A percentile compares a stretch with the other conserved stretches of the same genome.
phyloP scores from a whole-genome alignment of 164 flowering plant species.

The Vitis amurensis region DNA sequence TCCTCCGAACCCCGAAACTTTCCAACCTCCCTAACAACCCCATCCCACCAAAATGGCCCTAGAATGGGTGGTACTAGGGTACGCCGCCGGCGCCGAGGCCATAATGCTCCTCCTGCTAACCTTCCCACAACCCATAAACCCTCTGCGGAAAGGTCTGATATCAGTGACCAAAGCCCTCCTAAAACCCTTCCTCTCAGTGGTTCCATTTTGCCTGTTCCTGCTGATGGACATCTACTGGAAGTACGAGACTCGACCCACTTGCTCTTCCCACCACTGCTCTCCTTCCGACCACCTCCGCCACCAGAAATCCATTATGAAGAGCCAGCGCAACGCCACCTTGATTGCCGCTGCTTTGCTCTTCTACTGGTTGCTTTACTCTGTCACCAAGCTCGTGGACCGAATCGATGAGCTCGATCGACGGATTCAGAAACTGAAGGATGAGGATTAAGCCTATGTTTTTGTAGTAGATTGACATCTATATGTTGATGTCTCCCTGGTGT shows the following conservation, averaged over 20 bases:
- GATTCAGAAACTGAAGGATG: constrained; percentile 15
- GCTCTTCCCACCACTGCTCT: constrained; percentile 32
- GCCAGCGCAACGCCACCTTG: constrained; percentile 27
- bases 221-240: constrained; percentile 55
- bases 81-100: constrained; percentile 51
- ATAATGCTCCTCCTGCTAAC: constrained; percentile 48
- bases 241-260: constrained; percentile 39
- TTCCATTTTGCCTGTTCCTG: constrained; percentile 46
- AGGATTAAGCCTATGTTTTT: constrained; percentile 1
- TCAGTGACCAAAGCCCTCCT: constrained; percentile 36
- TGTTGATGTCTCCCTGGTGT: too few relatives aligned
- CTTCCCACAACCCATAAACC: constrained; percentile 31
- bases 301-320: constrained; percentile 30
- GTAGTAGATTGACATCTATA: too few relatives aligned
- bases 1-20: too few relatives aligned
- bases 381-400: constrained; percentile 18
- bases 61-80: constrained; percentile 50
- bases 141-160: constrained; percentile 37
- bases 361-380: constrained; percentile 27
- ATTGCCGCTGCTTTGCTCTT: constrained; percentile 24
- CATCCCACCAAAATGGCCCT: constrained; percentile 28
- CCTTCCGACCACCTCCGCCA: constrained; percentile 41
- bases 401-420: constrained; percentile 19
- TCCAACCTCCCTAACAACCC: too few relatives aligned
- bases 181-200: constrained; percentile 40